Evolutionary conservation across 371 early-diverging fungal genomes (phyloP).

Genomic region (Edhazardia aedis): DNA sequence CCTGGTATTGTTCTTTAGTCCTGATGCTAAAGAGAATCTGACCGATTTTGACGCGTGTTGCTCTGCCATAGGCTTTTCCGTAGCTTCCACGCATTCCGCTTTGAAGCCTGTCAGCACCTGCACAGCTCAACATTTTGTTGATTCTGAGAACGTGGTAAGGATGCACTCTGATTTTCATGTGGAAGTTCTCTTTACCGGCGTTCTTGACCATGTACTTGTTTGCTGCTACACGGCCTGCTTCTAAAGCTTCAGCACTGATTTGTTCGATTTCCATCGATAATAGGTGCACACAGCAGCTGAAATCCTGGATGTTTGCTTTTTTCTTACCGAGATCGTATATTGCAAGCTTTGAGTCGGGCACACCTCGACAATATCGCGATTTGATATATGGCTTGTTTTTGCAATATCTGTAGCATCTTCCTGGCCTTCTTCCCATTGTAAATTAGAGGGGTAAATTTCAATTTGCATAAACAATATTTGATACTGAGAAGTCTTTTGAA

Average conservation of each 20-base stretch:
- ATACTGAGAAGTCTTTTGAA: too few relatives aligned
- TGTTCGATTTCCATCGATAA: slow-evolving; percentile 93
- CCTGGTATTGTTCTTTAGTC: slow-evolving; percentile 79
- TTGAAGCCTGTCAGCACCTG: slow-evolving; percentile 99
- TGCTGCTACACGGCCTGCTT: slow-evolving; percentile 92
- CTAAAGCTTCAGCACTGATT: slow-evolving; percentile 90
- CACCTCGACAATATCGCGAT: slow-evolving; percentile 97
- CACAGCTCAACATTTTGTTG: slow-evolving; percentile 99
- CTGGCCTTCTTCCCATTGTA: slow-evolving; percentile 48
- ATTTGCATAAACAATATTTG: too few relatives aligned
- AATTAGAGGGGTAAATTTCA: too few relatives aligned
- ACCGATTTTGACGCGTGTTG: slow-evolving; percentile 94
- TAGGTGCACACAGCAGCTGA: slow-evolving; percentile 83
- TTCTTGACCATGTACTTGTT: slow-evolving; percentile 97
- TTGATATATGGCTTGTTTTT: slow-evolving; percentile 99
- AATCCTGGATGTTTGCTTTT: slow-evolving; percentile 89
- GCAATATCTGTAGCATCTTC: slow-evolving; percentile 58
- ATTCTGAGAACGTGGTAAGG: slow-evolving; percentile 98
- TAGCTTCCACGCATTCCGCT: slow-evolving; percentile 99
- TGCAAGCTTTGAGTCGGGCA: slow-evolving; percentile 92
- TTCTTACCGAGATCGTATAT: slow-evolving; percentile 95
- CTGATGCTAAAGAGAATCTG: slow-evolving; percentile 90
- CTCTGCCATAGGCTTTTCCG: slow-evolving; percentile 94
- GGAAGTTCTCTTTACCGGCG: slow-evolving; percentile 97
- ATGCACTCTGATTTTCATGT: slow-evolving; percentile 93